A percentile compares a stretch with the other conserved stretches of the same genome.
These are phyloP conservation scores for Ophiocordyceps robertsii DNA, from an alignment of 2,329 filamentous ascomycete species.

Conservation along the genomic window DNA sequence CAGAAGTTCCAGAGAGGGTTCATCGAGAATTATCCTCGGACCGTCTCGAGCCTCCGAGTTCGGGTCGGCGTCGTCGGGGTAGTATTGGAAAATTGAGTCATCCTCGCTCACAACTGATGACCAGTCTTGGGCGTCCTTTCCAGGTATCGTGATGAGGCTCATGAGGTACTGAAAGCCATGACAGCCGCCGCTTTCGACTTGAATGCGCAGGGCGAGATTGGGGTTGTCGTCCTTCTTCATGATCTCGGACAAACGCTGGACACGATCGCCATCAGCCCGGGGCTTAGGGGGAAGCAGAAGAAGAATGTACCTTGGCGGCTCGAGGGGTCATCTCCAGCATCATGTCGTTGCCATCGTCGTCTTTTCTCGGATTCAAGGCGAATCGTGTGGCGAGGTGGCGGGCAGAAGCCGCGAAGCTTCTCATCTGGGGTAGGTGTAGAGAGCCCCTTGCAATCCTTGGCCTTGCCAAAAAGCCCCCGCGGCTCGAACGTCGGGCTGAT, in stretches of 20 bases:
- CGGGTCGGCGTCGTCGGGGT: constrained; percentile 30
- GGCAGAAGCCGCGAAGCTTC: constrained; percentile 24
- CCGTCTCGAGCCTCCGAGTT: constrained; percentile 13
- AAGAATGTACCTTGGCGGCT: constrained; percentile 52
- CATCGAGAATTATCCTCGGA: constrained; percentile 81
- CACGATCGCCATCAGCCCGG: not conserved
- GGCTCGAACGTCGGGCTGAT: not conserved
- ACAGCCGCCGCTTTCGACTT: constrained; percentile 86
- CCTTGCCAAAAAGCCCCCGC: not conserved
- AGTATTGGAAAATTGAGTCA: constrained; percentile 74
- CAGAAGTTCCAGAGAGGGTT: constrained; percentile 72
- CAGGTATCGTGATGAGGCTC: constrained; percentile 57
- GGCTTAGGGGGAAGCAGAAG: not conserved
- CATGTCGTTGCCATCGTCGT: constrained; percentile 79
- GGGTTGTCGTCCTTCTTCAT: constrained; percentile 62
- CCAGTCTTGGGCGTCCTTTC: constrained; percentile 18
- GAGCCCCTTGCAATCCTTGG: not conserved
- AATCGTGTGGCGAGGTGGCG: constrained; percentile 29
- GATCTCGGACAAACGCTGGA: constrained; percentile 61
- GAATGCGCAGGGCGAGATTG: constrained; percentile 74
- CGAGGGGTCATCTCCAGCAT: constrained; percentile 70
- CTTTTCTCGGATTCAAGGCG: constrained; percentile 58
- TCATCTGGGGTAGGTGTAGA: constrained; percentile 1
- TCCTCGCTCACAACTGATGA: constrained; percentile 45
- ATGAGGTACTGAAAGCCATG: constrained; percentile 98